These are phyloP conservation scores for Cicer bijugum DNA, from an alignment of 306 rosid genomes.

Conservation along the genomic window DNA sequence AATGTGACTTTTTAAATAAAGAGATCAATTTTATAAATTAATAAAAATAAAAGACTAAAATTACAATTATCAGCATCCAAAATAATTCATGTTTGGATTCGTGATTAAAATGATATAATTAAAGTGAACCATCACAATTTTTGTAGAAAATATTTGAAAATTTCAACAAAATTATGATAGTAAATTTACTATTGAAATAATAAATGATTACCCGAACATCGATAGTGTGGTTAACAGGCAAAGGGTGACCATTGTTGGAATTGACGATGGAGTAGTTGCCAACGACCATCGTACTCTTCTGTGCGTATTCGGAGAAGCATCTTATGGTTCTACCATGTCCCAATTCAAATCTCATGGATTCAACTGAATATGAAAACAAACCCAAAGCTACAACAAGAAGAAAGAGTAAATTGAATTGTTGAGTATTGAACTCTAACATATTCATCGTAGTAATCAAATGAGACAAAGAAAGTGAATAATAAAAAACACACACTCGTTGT, in stretches of 20 bases:
- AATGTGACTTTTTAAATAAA: no score
- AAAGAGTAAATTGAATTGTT: not conserved
- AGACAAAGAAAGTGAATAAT: not conserved
- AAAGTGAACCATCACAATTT: no score
- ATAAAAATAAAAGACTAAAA: no score
- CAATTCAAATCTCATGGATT: constrained; percentile 72
- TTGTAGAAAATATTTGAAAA: no score
- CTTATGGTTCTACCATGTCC: constrained; percentile 51
- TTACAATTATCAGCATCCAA: no score
- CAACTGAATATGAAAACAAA: constrained; percentile 45
- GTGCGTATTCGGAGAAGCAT: constrained; percentile 69
- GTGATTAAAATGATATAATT: no score
- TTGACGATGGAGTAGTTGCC: constrained; percentile 65
- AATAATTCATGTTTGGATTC: no score
- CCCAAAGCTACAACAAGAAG: constrained; percentile 42
- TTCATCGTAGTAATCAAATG: not conserved
- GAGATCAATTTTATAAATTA: no score
- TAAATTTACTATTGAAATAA: no score
- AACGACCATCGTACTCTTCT: constrained; percentile 57
- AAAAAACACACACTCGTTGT: no score
- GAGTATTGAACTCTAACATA: constrained; percentile 26
- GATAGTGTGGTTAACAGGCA: constrained; percentile 54
- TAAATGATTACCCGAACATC: constrained; percentile 52
- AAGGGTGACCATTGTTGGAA: constrained; percentile 52
- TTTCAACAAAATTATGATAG: no score